A percentile compares a stretch with the other conserved stretches of the same genome.
Evolutionary conservation across 129 eudicot species (phyloP).

Genomic region (Flaveria sonorensis): DNA sequence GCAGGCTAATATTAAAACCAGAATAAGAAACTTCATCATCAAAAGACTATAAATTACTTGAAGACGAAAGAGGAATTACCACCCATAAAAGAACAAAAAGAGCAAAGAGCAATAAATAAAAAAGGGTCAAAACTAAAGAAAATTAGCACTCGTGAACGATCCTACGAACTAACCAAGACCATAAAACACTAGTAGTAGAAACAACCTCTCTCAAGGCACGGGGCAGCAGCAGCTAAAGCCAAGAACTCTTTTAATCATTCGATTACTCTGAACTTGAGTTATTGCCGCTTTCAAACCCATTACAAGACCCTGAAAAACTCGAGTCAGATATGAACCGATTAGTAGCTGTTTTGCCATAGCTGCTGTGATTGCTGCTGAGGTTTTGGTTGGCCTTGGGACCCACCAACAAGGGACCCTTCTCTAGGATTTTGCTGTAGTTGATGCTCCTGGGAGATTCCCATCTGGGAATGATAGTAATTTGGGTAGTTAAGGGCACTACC

Average conservation of each 20-base stretch:
- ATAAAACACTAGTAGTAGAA: slow-evolving; percentile 45
- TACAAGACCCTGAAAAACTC: slow-evolving; percentile 74
- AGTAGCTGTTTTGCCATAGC: slow-evolving; percentile 84
- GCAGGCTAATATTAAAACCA: slow-evolving; percentile 1
- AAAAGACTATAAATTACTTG: slow-evolving; percentile 29
- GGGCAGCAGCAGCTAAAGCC: slow-evolving; percentile 57
- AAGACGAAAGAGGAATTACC: slow-evolving; percentile 12
- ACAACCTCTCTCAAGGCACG: slow-evolving; percentile 62
- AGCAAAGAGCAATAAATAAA: slow-evolving; percentile 5
- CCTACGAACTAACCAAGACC: slow-evolving; percentile 60
- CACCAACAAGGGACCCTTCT: slow-evolving; percentile 62
- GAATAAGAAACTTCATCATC: slow-evolving; percentile 24
- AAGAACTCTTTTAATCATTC: neutral
- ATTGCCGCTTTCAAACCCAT: slow-evolving; percentile 59
- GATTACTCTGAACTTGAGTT: slow-evolving; percentile 27
- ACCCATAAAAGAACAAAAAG: slow-evolving; percentile 3
- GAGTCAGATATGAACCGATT: slow-evolving; percentile 40
- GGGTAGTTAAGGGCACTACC: slow-evolving; percentile 66
- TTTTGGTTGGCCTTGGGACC: slow-evolving; percentile 81
- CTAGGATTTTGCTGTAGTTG: slow-evolving; percentile 76
- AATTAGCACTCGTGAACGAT: slow-evolving; percentile 52
- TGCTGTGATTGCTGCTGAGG: slow-evolving; percentile 85
- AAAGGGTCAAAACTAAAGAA: slow-evolving; percentile 37
- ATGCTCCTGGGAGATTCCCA: slow-evolving; percentile 67
- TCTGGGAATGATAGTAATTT: slow-evolving; percentile 78